Conservation (phyloP, 2,329 filamentous ascomycete species). For the Penicillium hordei region DNA sequence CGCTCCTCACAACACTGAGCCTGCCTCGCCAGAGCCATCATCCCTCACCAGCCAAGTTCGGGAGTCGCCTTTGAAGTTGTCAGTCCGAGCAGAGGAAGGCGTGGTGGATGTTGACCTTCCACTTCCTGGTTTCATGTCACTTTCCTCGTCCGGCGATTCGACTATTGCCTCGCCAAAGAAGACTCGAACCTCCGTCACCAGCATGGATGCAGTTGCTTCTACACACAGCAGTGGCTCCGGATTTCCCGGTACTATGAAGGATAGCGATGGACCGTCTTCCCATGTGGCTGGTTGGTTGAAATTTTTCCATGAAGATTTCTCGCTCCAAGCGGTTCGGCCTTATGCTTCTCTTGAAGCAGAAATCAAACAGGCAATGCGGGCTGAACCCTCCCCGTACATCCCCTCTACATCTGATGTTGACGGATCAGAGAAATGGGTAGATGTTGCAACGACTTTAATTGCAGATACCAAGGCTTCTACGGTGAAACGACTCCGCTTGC, state of each 20-base stretch:
- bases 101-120: conserved; percentile 62
- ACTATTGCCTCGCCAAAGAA: conserved; percentile 45
- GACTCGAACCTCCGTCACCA: conserved; percentile 51
- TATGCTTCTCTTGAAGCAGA: conserved; percentile 55
- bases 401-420: conserved; percentile 38
- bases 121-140: conserved; percentile 52
- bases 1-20: conserved; percentile 19
- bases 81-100: conserved; percentile 58
- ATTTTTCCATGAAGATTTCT: conserved; percentile 59
- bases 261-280: conserved; percentile 49
- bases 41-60: conserved; percentile 34
- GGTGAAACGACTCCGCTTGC: conserved; percentile 57
- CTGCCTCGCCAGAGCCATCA: conserved; percentile 30
- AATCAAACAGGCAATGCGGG: conserved; percentile 57
- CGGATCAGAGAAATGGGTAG: conserved; percentile 52
- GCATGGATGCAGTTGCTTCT: conserved; percentile 51
- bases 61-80: conserved; percentile 53
- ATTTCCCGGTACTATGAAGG: conserved; percentile 31
- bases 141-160: conserved; percentile 48
- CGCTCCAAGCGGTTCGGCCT: conserved; percentile 58
- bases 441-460: conserved; percentile 58
- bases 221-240: conserved; percentile 44
- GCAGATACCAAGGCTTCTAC: conserved; percentile 56
- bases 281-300: conserved; percentile 61
- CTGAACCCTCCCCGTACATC: conserved; percentile 49